Conservation (phyloP, 176 grass and related monocot genomes). For the Zoysia japonica region DNA sequence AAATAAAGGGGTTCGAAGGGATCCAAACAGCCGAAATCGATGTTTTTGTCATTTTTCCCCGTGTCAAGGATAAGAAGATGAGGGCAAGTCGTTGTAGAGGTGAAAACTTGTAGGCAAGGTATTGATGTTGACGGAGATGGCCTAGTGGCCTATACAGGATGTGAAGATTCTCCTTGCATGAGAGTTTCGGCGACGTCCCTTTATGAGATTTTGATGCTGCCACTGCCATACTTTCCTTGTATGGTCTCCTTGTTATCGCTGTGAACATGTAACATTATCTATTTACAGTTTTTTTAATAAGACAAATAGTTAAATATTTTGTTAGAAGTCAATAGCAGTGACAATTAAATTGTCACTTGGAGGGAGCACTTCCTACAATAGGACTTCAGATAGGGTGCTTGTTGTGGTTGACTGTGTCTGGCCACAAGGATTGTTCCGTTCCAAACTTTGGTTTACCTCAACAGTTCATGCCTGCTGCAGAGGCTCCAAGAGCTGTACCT, state of each 20-base stretch:
- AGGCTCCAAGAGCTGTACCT: conserved; percentile 74
- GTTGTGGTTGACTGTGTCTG: background rate
- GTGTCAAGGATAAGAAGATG: conserved; percentile 7
- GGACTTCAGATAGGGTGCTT: background rate
- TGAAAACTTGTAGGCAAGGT: background rate
- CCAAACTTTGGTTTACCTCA: background rate
- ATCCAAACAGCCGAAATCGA: background rate
- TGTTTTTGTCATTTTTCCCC: background rate
- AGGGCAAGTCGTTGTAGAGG: background rate
- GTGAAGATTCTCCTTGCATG: background rate
- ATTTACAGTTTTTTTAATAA: too few species aligned
- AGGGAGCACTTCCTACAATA: background rate
- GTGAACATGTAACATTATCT: too few species aligned
- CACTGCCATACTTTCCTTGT: too few species aligned
- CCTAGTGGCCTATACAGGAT: background rate
- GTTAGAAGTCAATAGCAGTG: too few species aligned
- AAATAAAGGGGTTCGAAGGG: too few species aligned
- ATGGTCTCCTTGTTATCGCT: too few species aligned
- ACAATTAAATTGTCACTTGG: too few species aligned
- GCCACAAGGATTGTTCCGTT: background rate
- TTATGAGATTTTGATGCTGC: too few species aligned
- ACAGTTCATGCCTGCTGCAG: conserved; percentile 34
- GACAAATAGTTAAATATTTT: too few species aligned
- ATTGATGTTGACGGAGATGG: conserved; percentile 38
- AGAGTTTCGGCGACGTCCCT: too few species aligned